phyloP scores from a whole-genome alignment of 164 flowering plant species.

The Chloranthus sessilifolius region DNA sequence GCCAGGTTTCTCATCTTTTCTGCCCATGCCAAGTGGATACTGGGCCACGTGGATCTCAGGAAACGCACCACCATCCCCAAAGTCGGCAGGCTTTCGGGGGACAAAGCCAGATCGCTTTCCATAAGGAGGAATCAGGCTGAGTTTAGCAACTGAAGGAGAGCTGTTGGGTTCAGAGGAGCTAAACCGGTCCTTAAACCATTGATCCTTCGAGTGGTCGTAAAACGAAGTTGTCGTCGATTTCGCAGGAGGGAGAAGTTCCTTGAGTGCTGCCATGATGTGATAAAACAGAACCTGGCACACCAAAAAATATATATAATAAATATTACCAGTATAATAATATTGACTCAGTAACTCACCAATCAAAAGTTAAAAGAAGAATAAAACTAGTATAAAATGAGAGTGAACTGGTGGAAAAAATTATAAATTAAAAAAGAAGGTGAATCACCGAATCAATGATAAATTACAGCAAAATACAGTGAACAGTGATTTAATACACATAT shows the following conservation, averaged over 20 bases:
- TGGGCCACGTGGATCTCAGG: conserved; percentile 92
- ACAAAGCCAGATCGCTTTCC: conserved; percentile 61
- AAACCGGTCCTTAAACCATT: conserved; percentile 78
- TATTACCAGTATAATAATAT: too few species aligned
- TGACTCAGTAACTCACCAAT: too few species aligned
- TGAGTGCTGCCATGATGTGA: conserved; percentile 45
- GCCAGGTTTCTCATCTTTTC: conserved; percentile 49
- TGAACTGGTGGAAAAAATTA: too few species aligned
- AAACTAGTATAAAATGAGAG: too few species aligned
- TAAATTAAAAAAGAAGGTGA: too few species aligned
- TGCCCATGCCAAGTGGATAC: conserved; percentile 90
- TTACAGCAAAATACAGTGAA: too few species aligned
- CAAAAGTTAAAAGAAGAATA: too few species aligned
- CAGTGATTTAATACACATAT: too few species aligned
- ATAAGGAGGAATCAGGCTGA: conserved; percentile 54
- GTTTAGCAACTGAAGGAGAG: conserved; percentile 23
- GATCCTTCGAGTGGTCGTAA: conserved; percentile 77
- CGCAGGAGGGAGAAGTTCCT: conserved; percentile 58
- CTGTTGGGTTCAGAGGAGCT: conserved; percentile 35
- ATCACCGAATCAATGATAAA: too few species aligned
- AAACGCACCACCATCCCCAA: conserved; percentile 93
- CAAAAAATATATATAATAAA: too few species aligned
- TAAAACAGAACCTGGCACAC: too few species aligned
- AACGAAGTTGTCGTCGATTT: conserved; percentile 39
- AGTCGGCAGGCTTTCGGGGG: conserved; percentile 76